Evolutionary conservation across 176 grass and related monocot species (phyloP), one percentile per base, ranked within the genome.

Genomic region (Alopecurus myosuroides): DNA sequence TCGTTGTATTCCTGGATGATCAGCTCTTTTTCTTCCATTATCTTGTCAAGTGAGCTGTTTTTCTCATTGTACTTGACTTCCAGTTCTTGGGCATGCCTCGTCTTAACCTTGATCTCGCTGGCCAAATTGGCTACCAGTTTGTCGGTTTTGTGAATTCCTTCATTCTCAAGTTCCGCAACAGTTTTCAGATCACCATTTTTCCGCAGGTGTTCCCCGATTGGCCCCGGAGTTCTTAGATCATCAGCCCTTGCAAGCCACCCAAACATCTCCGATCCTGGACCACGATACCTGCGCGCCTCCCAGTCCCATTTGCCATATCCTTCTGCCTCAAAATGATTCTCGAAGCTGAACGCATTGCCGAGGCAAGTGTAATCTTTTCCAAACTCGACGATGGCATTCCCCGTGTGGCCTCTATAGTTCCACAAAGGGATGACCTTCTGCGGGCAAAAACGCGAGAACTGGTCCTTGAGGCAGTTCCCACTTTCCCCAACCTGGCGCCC

Each of bases 21-120:
- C 60, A 78, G 70, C 40, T 90, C 88, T 46, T 79, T 90, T 14
- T 90, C 84, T 80, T 90, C 79, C 79, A 90, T 90, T 41, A 90
- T 86, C 36, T 28, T 86, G 61, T 79, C 81, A 85, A 90, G 88
- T 31, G 88, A 86, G 29, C 62, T 20, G 14, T 60, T 83, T 15
- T 84, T 86, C 83, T 90, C 83, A 34, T 83, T 90, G 61, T 74
- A 90, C 76, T 83, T 90, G 70, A n/a, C 69, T n/a, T 86, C 79
- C 50, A 90, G 83, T 60, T 86, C 84, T 23, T 78, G 84, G 37
- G 53, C 69, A 81, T 90, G 88, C 28, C 39, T 79, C 31, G 51
- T 72, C 83, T 90, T 90, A 22, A 39, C 84, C 72, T 90, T 72
- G 70, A 90, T 86, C 78, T 83, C 65, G 46, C 57, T 86, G 11